phyloP scores from a whole-genome alignment of 1,139 yeast species.

The Saccharomyces hybrid region DNA sequence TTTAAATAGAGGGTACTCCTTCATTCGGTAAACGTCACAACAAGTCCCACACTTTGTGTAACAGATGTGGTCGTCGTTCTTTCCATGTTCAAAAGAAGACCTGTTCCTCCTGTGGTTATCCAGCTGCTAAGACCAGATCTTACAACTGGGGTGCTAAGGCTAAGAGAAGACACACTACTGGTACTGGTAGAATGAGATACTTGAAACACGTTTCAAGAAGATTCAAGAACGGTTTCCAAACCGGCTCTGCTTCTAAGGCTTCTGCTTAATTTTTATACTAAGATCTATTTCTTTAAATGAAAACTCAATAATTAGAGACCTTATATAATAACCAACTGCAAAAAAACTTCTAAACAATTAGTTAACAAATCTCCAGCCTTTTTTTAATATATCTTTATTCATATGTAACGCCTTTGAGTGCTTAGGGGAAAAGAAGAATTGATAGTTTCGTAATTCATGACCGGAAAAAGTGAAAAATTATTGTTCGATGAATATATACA shows the following conservation, averaged over 20 bases:
- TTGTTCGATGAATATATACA: not conserved
- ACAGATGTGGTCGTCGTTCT: conserved; percentile 98
- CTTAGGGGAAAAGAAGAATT: not conserved
- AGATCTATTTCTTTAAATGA: conserved; percentile 2
- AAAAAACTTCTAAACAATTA: not conserved
- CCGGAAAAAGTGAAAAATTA: not conserved
- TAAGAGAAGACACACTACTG: conserved; percentile 99
- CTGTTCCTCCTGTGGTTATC: conserved; percentile 98
- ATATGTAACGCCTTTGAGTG: not conserved
- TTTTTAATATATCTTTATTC: not conserved
- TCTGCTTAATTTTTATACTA: conserved; percentile 17
- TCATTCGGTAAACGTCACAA: conserved; percentile 99
- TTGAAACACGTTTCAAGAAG: conserved; percentile 94
- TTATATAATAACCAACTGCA: not conserved
- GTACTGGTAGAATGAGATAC: conserved; percentile 99
- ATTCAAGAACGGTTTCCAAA: conserved; percentile 98
- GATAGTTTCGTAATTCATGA: not conserved
- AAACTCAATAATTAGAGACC: conserved; percentile 1
- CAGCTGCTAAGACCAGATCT: conserved; percentile 97
- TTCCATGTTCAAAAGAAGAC: conserved; percentile 99
- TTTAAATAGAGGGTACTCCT: conserved; percentile 93
- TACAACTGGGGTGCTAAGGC: conserved; percentile 99
- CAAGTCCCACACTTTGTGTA: conserved; percentile 99
- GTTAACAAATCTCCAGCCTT: not conserved
- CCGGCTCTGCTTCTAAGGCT: conserved; percentile 50